Evolutionary conservation across 108 stramenopile species (phyloP), one percentile per base, ranked within the genome.

Genomic region (Skeletonema grethae): DNA sequence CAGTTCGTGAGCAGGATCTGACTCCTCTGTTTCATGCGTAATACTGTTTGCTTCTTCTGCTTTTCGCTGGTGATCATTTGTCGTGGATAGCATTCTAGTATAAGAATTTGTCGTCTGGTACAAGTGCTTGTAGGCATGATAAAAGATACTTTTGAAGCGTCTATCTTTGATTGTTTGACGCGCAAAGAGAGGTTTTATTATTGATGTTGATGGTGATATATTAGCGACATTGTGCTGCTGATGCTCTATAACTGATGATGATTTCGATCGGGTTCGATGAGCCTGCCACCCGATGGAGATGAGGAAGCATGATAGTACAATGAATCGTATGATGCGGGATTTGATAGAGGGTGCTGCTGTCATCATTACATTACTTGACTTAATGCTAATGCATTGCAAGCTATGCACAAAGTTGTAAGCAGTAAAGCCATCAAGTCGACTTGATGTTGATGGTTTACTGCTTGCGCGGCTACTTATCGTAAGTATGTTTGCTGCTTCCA

Each of bases 1-100:
- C 18, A 73, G 65, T 39, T 73, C 72, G 6, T 65, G 46, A 18
- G 48, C 65, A 18, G 53, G 65, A 30, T 65, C 65, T 31, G 25
- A 34, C 38, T 65, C 43, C 5, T 3, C 41, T 43, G 15, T 3
- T 15, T 1, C 41, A 43, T 43, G 15, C n/a, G 41, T 43, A 2
- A 43, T 3, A 2, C 1, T 43, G 15, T 5, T 43, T n/a, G 38
- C 10, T 39, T 15, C 41, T 43, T 43, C 41, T 43, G 13, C 41
- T 43, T 13, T 28, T 11, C 1, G 46, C 29, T 30, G 65, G 2
- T 50, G 22, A 2, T 50, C 5, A 9, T 24, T 9, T 63, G 62
- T 3, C 20, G 34, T 13, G 4, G 62, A 63, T 7, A 39, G 62
- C 16, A 43, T 38, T 63, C 38, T 35, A 20, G 62, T 43, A 39